Percentiles rank a stretch among this genome's conserved stretches.
Evolutionary conservation across 495 filamentous ascomycete species (phyloP).

Genomic region (Penicillium herquei): DNA sequence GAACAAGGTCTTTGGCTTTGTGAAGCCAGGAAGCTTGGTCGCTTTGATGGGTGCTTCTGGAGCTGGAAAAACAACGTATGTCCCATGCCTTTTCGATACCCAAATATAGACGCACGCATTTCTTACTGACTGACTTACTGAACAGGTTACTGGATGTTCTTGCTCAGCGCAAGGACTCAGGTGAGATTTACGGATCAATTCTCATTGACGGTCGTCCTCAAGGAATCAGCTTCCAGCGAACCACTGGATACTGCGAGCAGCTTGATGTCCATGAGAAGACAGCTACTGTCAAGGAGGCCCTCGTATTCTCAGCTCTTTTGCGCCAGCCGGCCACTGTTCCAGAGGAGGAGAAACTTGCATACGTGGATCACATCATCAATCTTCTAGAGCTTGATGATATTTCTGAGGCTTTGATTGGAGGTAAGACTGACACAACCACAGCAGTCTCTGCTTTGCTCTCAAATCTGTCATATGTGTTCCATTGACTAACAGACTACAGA

Average conservation of each 20-base stretch:
- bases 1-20: slow-evolving; percentile 73
- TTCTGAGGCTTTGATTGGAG: slow-evolving; percentile 65
- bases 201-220: slow-evolving; percentile 47
- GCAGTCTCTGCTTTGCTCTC: background rate
- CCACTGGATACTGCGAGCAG: slow-evolving; percentile 79
- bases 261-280: slow-evolving; percentile 70
- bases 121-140: slow-evolving; percentile 59
- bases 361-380: slow-evolving; percentile 51
- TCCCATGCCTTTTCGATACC: slow-evolving; percentile 27
- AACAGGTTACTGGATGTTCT: slow-evolving; percentile 51
- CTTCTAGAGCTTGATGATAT: slow-evolving; percentile 47
- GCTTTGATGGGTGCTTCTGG: slow-evolving; percentile 82
- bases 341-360: slow-evolving; percentile 45
- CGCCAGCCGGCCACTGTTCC: slow-evolving; percentile 39
- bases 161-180: slow-evolving; percentile 48
- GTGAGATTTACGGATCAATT: slow-evolving; percentile 46
- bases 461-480: background rate
- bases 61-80: slow-evolving; percentile 79
- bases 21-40: slow-evolving; percentile 75
- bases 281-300: slow-evolving; percentile 46
- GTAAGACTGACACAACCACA: slow-evolving; percentile 8
- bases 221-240: slow-evolving; percentile 53
- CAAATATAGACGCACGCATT: background rate
- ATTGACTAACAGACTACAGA: slow-evolving; percentile 22
- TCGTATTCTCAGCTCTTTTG: slow-evolving; percentile 49